Base-by-base conservation (phyloP, 2,329 filamentous ascomycete genomes). In the Conoideocrella luteorostrata region DNA sequence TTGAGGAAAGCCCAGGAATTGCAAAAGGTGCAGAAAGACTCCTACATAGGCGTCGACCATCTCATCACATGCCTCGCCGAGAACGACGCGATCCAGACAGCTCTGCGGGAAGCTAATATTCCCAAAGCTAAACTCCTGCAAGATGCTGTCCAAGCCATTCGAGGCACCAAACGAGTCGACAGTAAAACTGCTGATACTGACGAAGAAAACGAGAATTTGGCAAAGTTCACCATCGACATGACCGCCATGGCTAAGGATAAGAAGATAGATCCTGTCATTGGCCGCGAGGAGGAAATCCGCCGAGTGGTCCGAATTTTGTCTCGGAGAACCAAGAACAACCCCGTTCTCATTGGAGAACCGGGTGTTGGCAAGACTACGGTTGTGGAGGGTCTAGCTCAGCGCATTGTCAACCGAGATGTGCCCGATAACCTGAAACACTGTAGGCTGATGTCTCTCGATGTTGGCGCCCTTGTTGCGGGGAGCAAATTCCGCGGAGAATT, bases 401-500 rank as follows among this genome's bases (percentile, higher is more conserved):
- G 93, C 41, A 97, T 98, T 49, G 89, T 96, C 70, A 95, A 97
- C 59, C 83, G 87, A 47, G 93, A 98, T 72, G 89, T 98, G 4
- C 93, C 93, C 28, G 89, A 95, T 62, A 96, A 96, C 57, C 75
- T 98, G 43, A 89, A 93, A 41, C 84, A 88, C 47, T 98, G 93
- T 77, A 93, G 86, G 64, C 75, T 98, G 47, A 82, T 98, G 45
- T 96, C 93, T 4, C 81, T 98, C 36, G 93, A 98, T 59, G 91
- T 98, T 38, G 93, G 93, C 56, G 86, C 91, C 20, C 74, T 98
- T 45, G 91, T 98, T 50, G 93, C 93, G 46, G 93, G 93, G 54
- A 96, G 89, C 78, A 98, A 98, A 70, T 98, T 94, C 71, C 84
- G 93, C 39, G 93, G 93, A 70, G 93, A 98, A 65, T 98, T 98